Evolutionary conservation across 140 eudicot species (phyloP), one percentile per base, ranked within the genome.

Genomic region (Oenanthe javanica): DNA sequence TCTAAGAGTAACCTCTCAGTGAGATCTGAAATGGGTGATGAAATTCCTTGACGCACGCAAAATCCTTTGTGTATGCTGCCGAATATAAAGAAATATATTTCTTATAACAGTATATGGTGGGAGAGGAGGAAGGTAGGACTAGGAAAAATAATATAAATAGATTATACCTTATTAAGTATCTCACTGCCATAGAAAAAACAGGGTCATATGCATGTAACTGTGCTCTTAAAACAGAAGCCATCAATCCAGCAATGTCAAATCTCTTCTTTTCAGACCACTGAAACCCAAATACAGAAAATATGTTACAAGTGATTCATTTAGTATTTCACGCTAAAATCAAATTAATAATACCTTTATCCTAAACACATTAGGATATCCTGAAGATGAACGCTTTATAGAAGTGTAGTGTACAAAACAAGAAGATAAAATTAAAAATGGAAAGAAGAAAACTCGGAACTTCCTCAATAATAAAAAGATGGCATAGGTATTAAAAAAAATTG

Each of bases 191-290:
- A 10, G 97, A 87, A 79, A 96, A 87, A 31, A 93, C 47, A 7
- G 99, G 99, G 87, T 96, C 99, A 85, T 92, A 89, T 48, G 99
- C 98, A 77, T 84, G 92, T 78, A 96, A 84, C 87, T 96, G 99
- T 77, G 97, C 97, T 80, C 98, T 90, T 72, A 96, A 84, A 51
- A 93, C 88, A 80, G 98, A 93, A 27, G 97, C 86, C 86, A 96
- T 78, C 76, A 89, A 76, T 84, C 99, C 99, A 82, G 98, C 98
- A 91, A 96, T 95, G 79, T 96, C 99, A 45, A 88, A 86, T 82
- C 97, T 91, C 86, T 93, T 89, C 87, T 86, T 89, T 78, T 91
- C 96, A 10, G 99, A 91, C 98, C 99, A 96, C 99, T 96, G 87
- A 79, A 82, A 80, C 43, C 46, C 74, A 83, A 83, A 67, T 69